Conservation (phyloP, 495 filamentous ascomycete genomes). For the Penicillium nucicola region DNA sequence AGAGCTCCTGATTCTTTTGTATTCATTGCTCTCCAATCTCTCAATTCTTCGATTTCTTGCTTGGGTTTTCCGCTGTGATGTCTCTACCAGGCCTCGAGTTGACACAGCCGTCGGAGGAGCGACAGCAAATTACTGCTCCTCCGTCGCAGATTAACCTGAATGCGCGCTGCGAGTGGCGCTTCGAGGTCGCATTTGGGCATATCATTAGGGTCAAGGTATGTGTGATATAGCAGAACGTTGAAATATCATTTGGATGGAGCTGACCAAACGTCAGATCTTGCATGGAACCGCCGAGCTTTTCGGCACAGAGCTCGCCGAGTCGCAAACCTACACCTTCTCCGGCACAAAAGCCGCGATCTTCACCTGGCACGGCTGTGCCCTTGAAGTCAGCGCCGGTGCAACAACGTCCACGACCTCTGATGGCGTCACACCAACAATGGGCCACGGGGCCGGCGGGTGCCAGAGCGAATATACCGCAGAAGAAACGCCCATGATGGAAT, state of each 20-base stretch:
- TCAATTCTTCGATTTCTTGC: not conserved
- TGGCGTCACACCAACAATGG: conserved; percentile 23
- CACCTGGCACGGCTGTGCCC: conserved; percentile 82
- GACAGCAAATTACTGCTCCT: conserved; percentile 34
- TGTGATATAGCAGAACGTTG: not conserved
- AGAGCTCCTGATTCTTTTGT: not conserved
- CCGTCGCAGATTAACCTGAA: conserved; percentile 45
- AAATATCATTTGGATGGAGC: not conserved
- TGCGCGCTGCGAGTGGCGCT: conserved; percentile 76
- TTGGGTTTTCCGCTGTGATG: conserved; percentile 23
- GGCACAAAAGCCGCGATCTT: conserved; percentile 84
- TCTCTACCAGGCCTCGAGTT: conserved; percentile 49
- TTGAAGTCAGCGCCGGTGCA: conserved; percentile 67
- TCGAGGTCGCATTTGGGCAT: conserved; percentile 72
- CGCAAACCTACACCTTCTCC: conserved; percentile 75
- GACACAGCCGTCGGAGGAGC: conserved; percentile 41
- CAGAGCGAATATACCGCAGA: conserved; percentile 75
- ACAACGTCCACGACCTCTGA: conserved; percentile 17
- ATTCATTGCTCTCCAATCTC: not conserved
- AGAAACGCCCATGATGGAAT: conserved; percentile 79
- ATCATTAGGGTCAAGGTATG: conserved; percentile 60
- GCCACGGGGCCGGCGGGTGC: conserved; percentile 47
- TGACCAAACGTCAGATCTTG: conserved; percentile 53
- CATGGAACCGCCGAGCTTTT: conserved; percentile 90
- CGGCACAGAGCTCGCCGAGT: conserved; percentile 86